These are phyloP conservation scores for Penicillium occitanis DNA, from an alignment of 2,329 filamentous ascomycete genomes.

Conservation along the genomic window DNA sequence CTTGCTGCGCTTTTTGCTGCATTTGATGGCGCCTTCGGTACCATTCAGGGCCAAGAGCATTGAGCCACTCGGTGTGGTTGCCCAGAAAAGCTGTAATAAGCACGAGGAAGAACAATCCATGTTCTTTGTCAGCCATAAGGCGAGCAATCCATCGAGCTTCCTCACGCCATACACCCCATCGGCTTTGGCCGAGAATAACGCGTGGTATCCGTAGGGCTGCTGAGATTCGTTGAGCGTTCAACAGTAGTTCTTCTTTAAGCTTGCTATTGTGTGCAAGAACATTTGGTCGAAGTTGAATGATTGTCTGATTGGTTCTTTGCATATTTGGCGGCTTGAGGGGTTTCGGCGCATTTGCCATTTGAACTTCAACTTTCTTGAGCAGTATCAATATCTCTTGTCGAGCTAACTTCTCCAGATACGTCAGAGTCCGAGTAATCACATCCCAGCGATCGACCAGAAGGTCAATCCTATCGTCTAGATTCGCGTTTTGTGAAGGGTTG, in stretches of 20 bases:
- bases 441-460: constrained; percentile 60
- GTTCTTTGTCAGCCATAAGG: constrained; percentile 55
- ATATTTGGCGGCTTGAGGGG: constrained; percentile 48
- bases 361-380: constrained; percentile 50
- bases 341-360: constrained; percentile 43
- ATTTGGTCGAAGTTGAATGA: constrained; percentile 52
- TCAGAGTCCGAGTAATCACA: constrained; percentile 57
- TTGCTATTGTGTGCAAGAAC: constrained; percentile 46
- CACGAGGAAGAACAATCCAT: constrained; percentile 61
- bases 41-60: constrained; percentile 54
- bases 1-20: constrained; percentile 51
- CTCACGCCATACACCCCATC: constrained; percentile 62
- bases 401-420: constrained; percentile 54
- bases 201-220: constrained; percentile 57
- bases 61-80: constrained; percentile 61
- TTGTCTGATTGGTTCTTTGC: constrained; percentile 50
- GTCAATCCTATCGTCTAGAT: constrained; percentile 56
- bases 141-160: constrained; percentile 60
- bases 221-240: constrained; percentile 52
- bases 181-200: constrained; percentile 58
- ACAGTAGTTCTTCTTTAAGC: constrained; percentile 50
- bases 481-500: constrained; percentile 47
- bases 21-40: constrained; percentile 54
- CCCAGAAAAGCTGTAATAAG: constrained; percentile 60
- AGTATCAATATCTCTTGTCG: constrained; percentile 53